These are phyloP conservation scores for Rugonectria rugulosa DNA, from an alignment of 2,329 filamentous ascomycete species.

Conservation along the genomic window DNA sequence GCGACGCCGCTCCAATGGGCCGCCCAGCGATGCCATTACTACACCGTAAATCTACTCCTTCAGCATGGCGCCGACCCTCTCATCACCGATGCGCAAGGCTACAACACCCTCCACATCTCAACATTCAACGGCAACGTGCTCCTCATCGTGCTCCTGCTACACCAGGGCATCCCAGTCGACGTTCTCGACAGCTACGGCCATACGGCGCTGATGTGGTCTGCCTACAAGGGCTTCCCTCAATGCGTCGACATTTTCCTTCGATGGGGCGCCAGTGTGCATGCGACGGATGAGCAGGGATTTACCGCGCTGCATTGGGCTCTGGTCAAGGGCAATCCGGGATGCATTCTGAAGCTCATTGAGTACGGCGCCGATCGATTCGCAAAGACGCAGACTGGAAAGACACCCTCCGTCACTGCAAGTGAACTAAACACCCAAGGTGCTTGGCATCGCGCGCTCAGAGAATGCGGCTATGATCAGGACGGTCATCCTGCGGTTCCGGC, in stretches of 20 bases:
- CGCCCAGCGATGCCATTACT: constrained; percentile 95
- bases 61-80: constrained; percentile 92
- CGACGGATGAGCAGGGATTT: constrained; percentile 89
- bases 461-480: constrained; percentile 84
- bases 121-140: constrained; percentile 97
- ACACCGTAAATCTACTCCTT: constrained; percentile 91
- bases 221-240: constrained; percentile 93
- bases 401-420: constrained; percentile 81
- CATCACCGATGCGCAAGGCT: constrained; percentile 91
- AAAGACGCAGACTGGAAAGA: constrained; percentile 89
- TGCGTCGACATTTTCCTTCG: constrained; percentile 92
- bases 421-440: constrained; percentile 88
- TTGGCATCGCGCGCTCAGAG: constrained; percentile 83
- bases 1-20: constrained; percentile 97
- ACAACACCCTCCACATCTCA: constrained; percentile 96
- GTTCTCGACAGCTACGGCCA: constrained; percentile 89
- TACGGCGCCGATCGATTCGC: constrained; percentile 95
- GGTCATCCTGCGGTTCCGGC: constrained; percentile 74
- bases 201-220: constrained; percentile 97
- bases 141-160: constrained; percentile 85
- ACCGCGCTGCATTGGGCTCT: constrained; percentile 96
- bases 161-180: constrained; percentile 95
- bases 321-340: constrained; percentile 88
- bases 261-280: constrained; percentile 95
- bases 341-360: constrained; percentile 92